Percentiles rank a stretch among this genome's conserved stretches.
Conservation (phyloP, 192 early-diverging fungal species). For the Lunasporangiospora selenospora region DNA sequence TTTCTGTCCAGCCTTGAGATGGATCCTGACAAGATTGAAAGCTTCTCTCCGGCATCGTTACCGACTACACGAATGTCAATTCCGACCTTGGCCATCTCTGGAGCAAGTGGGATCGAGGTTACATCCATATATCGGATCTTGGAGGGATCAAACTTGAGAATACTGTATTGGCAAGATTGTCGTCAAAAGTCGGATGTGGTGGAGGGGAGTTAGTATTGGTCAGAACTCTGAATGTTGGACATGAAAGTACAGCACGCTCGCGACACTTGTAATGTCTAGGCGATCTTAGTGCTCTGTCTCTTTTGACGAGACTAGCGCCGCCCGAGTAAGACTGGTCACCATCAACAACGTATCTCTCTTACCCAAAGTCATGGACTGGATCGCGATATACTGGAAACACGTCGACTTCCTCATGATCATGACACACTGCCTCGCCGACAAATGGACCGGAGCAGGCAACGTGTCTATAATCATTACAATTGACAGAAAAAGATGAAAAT, state of each 20-base stretch:
- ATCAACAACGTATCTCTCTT: too few species aligned
- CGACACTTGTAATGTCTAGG: too few species aligned
- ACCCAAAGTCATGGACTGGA: constrained; percentile 84
- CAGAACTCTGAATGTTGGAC: too few species aligned
- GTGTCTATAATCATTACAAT: constrained; percentile 35
- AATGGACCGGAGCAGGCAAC: constrained; percentile 85
- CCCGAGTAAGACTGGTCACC: too few species aligned
- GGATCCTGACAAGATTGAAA: constrained; percentile 80
- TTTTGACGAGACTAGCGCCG: too few species aligned
- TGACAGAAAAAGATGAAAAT: neutral
- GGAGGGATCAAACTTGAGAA: constrained; percentile 68
- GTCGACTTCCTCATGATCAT: constrained; percentile 81
- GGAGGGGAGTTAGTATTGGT: too few species aligned
- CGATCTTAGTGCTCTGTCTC: too few species aligned
- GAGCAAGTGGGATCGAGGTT: constrained; percentile 67
- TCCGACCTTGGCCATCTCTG: constrained; percentile 77
- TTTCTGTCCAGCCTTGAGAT: constrained; percentile 85
- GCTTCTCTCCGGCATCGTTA: constrained; percentile 86
- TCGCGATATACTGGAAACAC: constrained; percentile 77
- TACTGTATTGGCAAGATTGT: constrained; percentile 22
- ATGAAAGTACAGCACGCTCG: too few species aligned
- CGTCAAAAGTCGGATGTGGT: too few species aligned
- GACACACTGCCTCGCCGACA: constrained; percentile 81
- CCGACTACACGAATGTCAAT: constrained; percentile 81
- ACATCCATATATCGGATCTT: constrained; percentile 80